Base-by-base conservation (phyloP, 2,329 filamentous ascomycete species). In the Dothidotthia symphoricarpi region DNA sequence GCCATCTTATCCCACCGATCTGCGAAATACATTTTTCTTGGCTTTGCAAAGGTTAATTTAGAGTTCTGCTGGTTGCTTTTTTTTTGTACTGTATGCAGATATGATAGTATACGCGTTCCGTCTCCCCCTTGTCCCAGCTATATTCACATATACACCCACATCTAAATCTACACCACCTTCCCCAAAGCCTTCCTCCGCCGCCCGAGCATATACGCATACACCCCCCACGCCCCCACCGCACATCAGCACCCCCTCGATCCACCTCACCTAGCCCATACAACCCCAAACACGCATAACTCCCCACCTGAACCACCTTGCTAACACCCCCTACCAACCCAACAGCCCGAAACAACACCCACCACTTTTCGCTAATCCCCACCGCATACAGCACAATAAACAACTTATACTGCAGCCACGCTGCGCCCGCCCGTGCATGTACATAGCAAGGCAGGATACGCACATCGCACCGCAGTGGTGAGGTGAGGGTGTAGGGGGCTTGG, bases 161-260 rank as follows among this genome's bases (percentile, higher is more conserved):
- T n/a, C n/a, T n/a, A n/a, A n/a, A n/a, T 22, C 19, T 22, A 6
- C 19, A 5, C 19, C 19, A 9, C 25, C 13, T 27, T 28, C 2
- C 40, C 41, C 5, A 59, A 34, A 2, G 41, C 45, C 41, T 58
- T 59, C 27, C 24, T 47, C 16, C 54, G 45, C 30, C 58, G 56
- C 35, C 49, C 55, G 12, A 59, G 45, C 56, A 59, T 59, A 19
- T 59, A 54, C 10, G 53, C 57, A 24, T 55, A 59, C 56, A 59
- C 58, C 1, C 34, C 53, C 8, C 53, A 58, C 10, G 56, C 40
- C 1, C 56, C 56, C 57, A 31, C 8, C 3, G 11, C 2, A 31
- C 14, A 11, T 51, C 16, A 47, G 38, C 29, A 28, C 12, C 10
- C 22, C 9, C n/a, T n/a, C 24, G 11, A 22, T 16, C 16, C 24